Evolutionary conservation across 1,139 yeast species (phyloP), one percentile per base, ranked within the genome.

Genomic region (Blastobotrys serpentis): DNA sequence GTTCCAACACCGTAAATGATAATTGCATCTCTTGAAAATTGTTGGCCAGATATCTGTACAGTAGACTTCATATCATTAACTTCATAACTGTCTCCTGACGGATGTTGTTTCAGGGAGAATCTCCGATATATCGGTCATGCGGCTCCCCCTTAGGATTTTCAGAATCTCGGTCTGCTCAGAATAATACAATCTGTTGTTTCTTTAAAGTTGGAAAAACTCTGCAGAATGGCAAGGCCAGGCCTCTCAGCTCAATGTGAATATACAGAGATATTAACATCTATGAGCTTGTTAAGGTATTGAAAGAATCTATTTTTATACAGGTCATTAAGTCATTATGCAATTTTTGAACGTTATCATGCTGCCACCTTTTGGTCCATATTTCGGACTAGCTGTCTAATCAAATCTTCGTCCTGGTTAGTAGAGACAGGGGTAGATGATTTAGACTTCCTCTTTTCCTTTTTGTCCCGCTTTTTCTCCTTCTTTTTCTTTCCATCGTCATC

Each of bases 11-110:
- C 47, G n/a, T 53, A 46, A 21, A 57, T 43, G 6, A 50, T 30
- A 19, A 56, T 46, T 16, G 58, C 55, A 38, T 58, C 63, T 11
- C 50, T 33, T 22, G 59, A 50, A 17, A 51, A 46, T 29, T 48
- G 50, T 41, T 50, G 56, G 14, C 57, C 53, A 25, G 55, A 49
- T 14, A 52, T 43, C 32, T 49, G 7, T 11, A 14, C 32, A 29
- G 32, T 29, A 4, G 32, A 7, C 32, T 29, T 29, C 32, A 29
- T 29, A 6, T 29, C 32, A 6, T 4, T 14, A 10, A 14, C 32
- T 11, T 29, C 32, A 29, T 29, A 23, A 6, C 26, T 6, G 8
- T 10, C 6, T 6, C 26, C 8, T 23, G 26, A 23, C 26, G 8
- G 26, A 23, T 23, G 6, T 23, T 10, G 26, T 23, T 23, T 23